Evolutionary conservation across 352 stramenopile species (phyloP).

Genomic region (Phytophthora niederhauseri): DNA sequence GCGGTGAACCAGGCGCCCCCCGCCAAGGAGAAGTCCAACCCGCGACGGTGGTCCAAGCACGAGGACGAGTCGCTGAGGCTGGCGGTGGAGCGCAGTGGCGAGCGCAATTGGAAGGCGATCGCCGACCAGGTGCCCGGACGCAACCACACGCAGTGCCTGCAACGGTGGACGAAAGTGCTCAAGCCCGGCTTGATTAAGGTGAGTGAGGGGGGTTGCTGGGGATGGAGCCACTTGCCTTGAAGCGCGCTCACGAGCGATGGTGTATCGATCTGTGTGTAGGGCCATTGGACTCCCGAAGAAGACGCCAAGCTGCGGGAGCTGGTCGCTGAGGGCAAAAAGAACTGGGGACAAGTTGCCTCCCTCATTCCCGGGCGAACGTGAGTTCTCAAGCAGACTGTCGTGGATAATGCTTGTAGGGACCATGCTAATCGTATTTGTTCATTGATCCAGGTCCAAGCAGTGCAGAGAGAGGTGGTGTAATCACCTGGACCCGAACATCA

Average conservation of each 20-base stretch:
- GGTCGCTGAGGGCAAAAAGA: slow-evolving; percentile 89
- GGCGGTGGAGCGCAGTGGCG: slow-evolving; percentile 84
- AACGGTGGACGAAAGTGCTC: slow-evolving; percentile 94
- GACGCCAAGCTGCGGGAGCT: slow-evolving; percentile 85
- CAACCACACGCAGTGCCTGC: slow-evolving; percentile 94
- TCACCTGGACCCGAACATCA: slow-evolving; percentile 93
- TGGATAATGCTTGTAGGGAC: background rate
- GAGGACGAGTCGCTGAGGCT: slow-evolving; percentile 86
- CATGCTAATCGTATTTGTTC: slow-evolving; percentile 24
- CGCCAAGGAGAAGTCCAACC: slow-evolving; percentile 88
- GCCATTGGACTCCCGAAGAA: slow-evolving; percentile 93
- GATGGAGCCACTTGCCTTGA: background rate
- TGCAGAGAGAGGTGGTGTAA: slow-evolving; percentile 94
- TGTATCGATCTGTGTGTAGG: slow-evolving; percentile 44
- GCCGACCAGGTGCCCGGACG: slow-evolving; percentile 89
- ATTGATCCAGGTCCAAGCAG: slow-evolving; percentile 84
- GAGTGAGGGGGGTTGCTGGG: background rate
- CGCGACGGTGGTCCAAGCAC: slow-evolving; percentile 81
- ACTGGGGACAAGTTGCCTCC: slow-evolving; percentile 90
- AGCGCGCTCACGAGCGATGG: slow-evolving; percentile 5
- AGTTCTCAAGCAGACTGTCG: slow-evolving; percentile 27
- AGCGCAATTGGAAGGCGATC: slow-evolving; percentile 93
- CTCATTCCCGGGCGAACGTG: slow-evolving; percentile 86
- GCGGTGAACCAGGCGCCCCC: slow-evolving; percentile 79
- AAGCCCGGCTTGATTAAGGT: slow-evolving; percentile 92